Percentiles rank a stretch among this genome's conserved stretches.
phyloP scores from a whole-genome alignment of 805 yeast species.

The Yarrowia yakushimensis region DNA sequence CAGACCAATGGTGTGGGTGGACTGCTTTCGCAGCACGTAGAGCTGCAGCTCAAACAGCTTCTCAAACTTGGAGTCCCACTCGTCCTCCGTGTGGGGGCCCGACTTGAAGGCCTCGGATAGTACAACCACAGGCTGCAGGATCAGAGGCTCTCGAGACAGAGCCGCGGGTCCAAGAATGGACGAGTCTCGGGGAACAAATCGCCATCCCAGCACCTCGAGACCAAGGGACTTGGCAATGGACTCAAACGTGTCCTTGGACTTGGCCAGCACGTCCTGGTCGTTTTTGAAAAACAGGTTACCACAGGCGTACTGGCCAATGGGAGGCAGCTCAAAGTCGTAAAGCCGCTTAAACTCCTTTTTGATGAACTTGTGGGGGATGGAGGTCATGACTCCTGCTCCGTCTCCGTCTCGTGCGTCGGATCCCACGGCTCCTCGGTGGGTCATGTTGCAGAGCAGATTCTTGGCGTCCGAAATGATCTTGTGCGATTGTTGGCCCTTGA shows the following conservation, averaged over 20 bases:
- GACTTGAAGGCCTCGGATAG: constrained; percentile 49
- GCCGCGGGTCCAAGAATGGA: constrained; percentile 93
- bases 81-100: constrained; percentile 45
- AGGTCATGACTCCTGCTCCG: constrained; percentile 95
- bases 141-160: constrained; percentile 83
- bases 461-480: constrained; percentile 88
- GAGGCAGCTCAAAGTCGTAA: constrained; percentile 65
- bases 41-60: constrained; percentile 76
- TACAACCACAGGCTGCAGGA: constrained; percentile 90
- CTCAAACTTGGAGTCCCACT: constrained; percentile 54
- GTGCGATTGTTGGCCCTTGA: constrained; percentile 83
- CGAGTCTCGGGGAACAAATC: constrained; percentile 93
- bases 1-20: constrained; percentile 85
- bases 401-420: constrained; percentile 96
- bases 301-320: constrained; percentile 83
- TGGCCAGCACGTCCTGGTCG: constrained; percentile 62
- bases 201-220: constrained; percentile 87
- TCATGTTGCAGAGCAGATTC: constrained; percentile 89
- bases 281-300: constrained; percentile 94
- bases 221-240: constrained; percentile 72
- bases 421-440: constrained; percentile 98
- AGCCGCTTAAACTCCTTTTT: constrained; percentile 75
- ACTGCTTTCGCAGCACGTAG: constrained; percentile 81
- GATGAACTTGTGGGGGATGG: constrained; percentile 87
- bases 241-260: constrained; percentile 75